These are phyloP conservation scores for Boletus rubroflammeus DNA, from an alignment of 768 basidiomycete species.

Conservation along the genomic window DNA sequence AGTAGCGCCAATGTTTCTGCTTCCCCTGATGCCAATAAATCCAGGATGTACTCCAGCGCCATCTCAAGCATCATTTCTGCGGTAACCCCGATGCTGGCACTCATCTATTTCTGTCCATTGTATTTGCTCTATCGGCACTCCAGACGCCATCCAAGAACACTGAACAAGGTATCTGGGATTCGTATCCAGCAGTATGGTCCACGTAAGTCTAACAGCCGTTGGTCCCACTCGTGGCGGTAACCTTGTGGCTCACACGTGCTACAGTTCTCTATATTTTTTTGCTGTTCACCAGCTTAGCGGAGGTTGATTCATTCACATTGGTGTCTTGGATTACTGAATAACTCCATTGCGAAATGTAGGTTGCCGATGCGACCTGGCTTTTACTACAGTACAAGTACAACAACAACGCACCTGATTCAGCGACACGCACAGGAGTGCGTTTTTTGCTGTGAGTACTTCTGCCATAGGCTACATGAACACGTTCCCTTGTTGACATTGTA, in stretches of 20 bases:
- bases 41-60: slow-evolving; percentile 34
- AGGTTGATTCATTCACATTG: slow-evolving; percentile 31
- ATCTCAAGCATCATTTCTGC: slow-evolving; percentile 36
- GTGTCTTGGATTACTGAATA: neutral
- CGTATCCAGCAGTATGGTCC: slow-evolving; percentile 50
- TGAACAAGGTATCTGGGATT: slow-evolving; percentile 49
- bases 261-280: slow-evolving; percentile 51
- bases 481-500: slow-evolving; percentile 3
- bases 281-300: slow-evolving; percentile 45
- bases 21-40: slow-evolving; percentile 22
- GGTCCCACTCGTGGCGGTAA: neutral
- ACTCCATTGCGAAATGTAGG: slow-evolving; percentile 29
- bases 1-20: slow-evolving; percentile 9
- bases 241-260: slow-evolving; percentile 20
- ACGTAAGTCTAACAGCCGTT: slow-evolving; percentile 33
- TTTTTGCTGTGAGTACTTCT: slow-evolving; percentile 45
- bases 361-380: slow-evolving; percentile 57
- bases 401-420: slow-evolving; percentile 47
- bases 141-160: slow-evolving; percentile 41
- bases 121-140: slow-evolving; percentile 49
- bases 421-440: slow-evolving; percentile 41
- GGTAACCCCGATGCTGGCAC: slow-evolving; percentile 32
- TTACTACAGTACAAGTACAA: slow-evolving; percentile 53
- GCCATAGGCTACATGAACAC: neutral
- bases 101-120: slow-evolving; percentile 49